Percentiles rank a stretch among this genome's conserved stretches.
phyloP scores from a whole-genome alignment of 495 filamentous ascomycete genomes.

The Penicilliopsis zonata region DNA sequence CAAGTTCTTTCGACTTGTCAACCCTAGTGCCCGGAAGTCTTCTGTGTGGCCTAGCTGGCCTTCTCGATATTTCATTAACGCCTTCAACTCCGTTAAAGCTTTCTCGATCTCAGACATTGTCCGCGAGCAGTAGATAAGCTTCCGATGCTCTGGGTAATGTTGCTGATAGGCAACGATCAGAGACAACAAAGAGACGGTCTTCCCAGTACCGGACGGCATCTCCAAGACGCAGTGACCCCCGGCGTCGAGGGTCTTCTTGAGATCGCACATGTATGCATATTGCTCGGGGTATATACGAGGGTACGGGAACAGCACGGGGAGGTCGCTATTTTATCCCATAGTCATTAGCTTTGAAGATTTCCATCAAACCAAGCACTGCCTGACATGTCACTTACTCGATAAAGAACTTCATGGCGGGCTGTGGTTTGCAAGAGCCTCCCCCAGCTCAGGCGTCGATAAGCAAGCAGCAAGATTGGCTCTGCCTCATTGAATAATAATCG shows the following conservation, averaged over 20 bases:
- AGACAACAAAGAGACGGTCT: constrained; percentile 90
- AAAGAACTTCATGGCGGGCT: constrained; percentile 79
- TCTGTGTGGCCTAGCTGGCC: constrained; percentile 79
- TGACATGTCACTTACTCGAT: constrained; percentile 56
- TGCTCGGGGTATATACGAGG: constrained; percentile 96
- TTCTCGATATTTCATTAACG: constrained; percentile 84
- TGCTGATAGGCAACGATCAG: constrained; percentile 95
- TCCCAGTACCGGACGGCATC: constrained; percentile 99
- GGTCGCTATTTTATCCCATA: constrained; percentile 43
- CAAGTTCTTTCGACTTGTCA: constrained; percentile 95
- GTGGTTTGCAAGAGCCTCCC: neutral
- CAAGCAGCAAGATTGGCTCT: constrained; percentile 2
- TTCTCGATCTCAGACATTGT: constrained; percentile 61
- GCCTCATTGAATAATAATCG: neutral
- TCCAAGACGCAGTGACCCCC: constrained; percentile 96
- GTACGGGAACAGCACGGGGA: constrained; percentile 93
- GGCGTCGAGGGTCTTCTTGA: constrained; percentile 91
- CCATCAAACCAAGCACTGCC: neutral
- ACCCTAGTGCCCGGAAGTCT: constrained; percentile 81
- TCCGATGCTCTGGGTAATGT: constrained; percentile 78
- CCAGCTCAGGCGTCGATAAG: constrained; percentile 5
- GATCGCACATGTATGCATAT: constrained; percentile 99
- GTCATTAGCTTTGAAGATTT: constrained; percentile 4
- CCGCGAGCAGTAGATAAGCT: constrained; percentile 98
- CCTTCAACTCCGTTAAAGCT: constrained; percentile 81